phyloP scores from a whole-genome alignment of 2,329 filamentous ascomycete genomes.

The Fusarium torulosum region DNA sequence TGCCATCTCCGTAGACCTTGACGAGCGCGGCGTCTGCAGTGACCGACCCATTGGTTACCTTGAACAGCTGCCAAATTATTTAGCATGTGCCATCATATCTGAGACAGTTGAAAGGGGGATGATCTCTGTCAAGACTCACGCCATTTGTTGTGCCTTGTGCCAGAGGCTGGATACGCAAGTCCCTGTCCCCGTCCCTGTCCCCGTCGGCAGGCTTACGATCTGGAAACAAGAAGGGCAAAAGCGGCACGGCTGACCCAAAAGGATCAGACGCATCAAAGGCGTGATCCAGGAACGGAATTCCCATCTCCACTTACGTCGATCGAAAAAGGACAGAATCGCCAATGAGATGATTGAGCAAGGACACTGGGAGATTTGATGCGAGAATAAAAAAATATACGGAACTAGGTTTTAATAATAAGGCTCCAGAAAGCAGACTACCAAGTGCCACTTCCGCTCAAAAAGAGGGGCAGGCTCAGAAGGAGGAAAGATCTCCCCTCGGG shows the following conservation, averaged over 20 bases:
- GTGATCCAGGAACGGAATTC: constrained; percentile 29
- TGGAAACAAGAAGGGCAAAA: constrained; percentile 32
- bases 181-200: not conserved
- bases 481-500: constrained; percentile 7
- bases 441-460: not conserved
- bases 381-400: not conserved
- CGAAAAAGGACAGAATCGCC: not conserved
- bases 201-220: not conserved
- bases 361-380: too few species aligned
- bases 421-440: not conserved
- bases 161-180: constrained; percentile 23
- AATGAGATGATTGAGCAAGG: not conserved
- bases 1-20: constrained; percentile 44
- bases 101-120: not conserved
- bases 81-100: constrained; percentile 3
- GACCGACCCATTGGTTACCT: constrained; percentile 11
- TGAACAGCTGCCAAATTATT: constrained; percentile 35
- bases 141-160: constrained; percentile 42
- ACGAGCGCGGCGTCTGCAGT: constrained; percentile 23
- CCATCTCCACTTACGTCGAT: constrained; percentile 18
- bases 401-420: constrained; percentile 4
- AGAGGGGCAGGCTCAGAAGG: not conserved
- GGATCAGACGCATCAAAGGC: constrained; percentile 32
- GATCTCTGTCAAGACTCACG: constrained; percentile 18
- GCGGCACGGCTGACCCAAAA: constrained; percentile 20